Evolutionary conservation across 257 asterid genomes (phyloP).

Genomic region (Jaltomata sinuosa): DNA sequence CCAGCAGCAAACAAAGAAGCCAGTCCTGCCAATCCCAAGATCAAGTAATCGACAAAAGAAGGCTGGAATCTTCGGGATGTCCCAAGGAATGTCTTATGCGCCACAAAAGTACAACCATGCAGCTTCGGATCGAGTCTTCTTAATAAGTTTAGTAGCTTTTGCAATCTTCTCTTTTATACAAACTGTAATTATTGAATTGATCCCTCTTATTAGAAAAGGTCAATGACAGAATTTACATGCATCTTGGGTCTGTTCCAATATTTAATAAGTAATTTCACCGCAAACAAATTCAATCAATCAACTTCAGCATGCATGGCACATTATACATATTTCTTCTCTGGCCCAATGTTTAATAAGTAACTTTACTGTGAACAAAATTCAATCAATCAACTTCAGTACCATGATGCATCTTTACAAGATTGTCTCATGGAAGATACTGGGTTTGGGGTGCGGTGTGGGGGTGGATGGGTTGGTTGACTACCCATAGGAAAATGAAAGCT

Average conservation of each 20-base stretch:
- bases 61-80: neutral
- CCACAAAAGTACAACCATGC: neutral
- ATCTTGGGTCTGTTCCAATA: neutral
- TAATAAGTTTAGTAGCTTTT: neutral
- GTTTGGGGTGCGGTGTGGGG: neutral
- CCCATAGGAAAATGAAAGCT: neutral
- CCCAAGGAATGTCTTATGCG: neutral
- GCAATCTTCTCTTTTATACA: neutral
- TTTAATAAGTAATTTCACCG: neutral
- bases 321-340: neutral
- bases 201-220: neutral
- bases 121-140: neutral
- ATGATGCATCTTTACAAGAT: neutral
- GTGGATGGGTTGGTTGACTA: neutral
- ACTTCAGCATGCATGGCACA: neutral
- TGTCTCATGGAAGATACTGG: neutral
- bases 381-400: neutral
- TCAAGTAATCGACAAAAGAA: neutral
- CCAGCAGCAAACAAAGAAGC: neutral
- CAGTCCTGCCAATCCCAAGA: neutral
- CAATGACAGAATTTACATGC: neutral
- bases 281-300: neutral
- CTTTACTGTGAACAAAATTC: neutral
- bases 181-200: neutral
- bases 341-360: neutral